These are phyloP conservation scores for Apophysomyces elegans DNA, from an alignment of 371 early-diverging fungal genomes.

Conservation along the genomic window DNA sequence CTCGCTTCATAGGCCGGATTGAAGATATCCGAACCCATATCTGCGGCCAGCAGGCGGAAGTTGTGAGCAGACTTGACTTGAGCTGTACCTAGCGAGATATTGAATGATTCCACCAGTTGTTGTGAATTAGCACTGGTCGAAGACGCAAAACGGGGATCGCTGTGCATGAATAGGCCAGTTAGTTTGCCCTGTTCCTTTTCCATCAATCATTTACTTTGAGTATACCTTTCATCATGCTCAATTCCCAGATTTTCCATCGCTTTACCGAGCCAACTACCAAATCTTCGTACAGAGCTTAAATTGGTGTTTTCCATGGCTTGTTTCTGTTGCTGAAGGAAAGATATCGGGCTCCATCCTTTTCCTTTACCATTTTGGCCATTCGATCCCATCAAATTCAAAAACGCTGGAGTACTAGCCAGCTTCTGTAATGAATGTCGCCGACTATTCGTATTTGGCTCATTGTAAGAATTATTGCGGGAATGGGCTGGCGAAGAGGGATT, in stretches of 20 bases:
- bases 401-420: constrained; percentile 18
- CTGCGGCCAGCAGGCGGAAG: constrained; percentile 63
- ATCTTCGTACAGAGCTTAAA: constrained; percentile 61
- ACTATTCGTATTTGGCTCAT: constrained; percentile 13
- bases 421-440: constrained; percentile 37
- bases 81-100: constrained; percentile 70
- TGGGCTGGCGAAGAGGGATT: constrained; percentile 22
- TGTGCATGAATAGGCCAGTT: not conserved
- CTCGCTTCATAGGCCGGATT: constrained; percentile 55
- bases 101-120: constrained; percentile 74
- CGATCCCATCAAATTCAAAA: not conserved
- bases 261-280: constrained; percentile 72
- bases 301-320: constrained; percentile 63
- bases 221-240: constrained; percentile 59
- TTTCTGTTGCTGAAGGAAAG: constrained; percentile 70
- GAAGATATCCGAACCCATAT: constrained; percentile 53
- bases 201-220: not conserved
- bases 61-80: constrained; percentile 77
- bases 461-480: constrained; percentile 30
- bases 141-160: constrained; percentile 20
- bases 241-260: constrained; percentile 75
- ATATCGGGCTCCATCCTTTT: constrained; percentile 67
- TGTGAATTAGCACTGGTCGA: constrained; percentile 20
- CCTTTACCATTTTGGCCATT: constrained; percentile 13
- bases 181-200: not conserved